A percentile compares a stretch with the other conserved stretches of the same genome.
These are phyloP conservation scores for Calvatia gigantea DNA, from an alignment of 768 basidiomycete genomes.

Conservation along the genomic window DNA sequence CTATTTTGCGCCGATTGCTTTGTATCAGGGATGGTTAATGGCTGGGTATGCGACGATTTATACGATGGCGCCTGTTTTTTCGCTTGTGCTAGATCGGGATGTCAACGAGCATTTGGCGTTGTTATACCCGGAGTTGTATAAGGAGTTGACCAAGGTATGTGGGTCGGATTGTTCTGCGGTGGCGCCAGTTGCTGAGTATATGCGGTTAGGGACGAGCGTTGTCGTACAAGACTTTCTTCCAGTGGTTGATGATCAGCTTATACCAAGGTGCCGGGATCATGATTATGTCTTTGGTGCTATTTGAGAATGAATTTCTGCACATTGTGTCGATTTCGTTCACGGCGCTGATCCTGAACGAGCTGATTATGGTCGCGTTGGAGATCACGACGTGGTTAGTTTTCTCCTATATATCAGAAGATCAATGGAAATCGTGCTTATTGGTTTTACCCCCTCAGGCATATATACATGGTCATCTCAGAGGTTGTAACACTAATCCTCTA, in stretches of 20 bases:
- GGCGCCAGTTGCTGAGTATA: not conserved
- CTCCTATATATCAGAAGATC: not conserved
- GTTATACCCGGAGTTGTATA: constrained; percentile 96
- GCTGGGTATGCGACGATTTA: constrained; percentile 95
- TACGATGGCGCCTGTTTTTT: constrained; percentile 99
- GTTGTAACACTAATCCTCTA: constrained; percentile 88
- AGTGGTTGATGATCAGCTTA: constrained; percentile 95
- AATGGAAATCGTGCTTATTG: not conserved
- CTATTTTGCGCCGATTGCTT: constrained; percentile 92
- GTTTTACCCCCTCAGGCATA: constrained; percentile 55
- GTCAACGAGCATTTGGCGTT: constrained; percentile 94
- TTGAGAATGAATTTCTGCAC: constrained; percentile 96
- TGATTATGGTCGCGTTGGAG: constrained; percentile 98
- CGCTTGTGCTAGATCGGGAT: constrained; percentile 91
- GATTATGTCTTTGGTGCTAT: constrained; percentile 94
- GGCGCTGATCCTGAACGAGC: constrained; percentile 90
- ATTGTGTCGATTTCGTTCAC: constrained; percentile 99
- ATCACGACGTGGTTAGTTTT: constrained; percentile 86
- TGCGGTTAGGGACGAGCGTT: constrained; percentile 76
- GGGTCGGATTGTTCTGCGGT: not conserved
- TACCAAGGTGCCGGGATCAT: constrained; percentile 99
- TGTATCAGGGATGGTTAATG: constrained; percentile 98
- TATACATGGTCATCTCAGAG: constrained; percentile 93
- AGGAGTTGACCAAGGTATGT: constrained; percentile 90
- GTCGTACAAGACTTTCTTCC: constrained; percentile 98